A percentile compares a stretch with the other conserved stretches of the same genome.
Conservation (phyloP, 2,329 filamentous ascomycete genomes). For the Annulohypoxylon truncatum region DNA sequence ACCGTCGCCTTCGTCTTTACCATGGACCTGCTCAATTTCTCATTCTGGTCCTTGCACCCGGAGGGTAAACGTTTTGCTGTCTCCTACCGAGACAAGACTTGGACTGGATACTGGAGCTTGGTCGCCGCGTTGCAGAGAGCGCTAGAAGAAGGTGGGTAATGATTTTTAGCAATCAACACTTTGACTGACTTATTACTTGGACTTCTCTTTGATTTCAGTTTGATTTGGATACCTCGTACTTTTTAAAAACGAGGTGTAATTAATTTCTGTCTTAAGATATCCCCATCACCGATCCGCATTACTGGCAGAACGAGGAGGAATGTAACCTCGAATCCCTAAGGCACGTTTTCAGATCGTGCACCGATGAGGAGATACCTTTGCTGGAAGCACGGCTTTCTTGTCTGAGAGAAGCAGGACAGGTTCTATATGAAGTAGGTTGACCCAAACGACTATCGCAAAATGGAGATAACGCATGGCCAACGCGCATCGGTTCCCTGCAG, state of each 20-base stretch:
- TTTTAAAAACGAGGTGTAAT: slow-evolving; percentile 27
- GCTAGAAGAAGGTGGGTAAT: slow-evolving; percentile 79
- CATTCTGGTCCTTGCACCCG: slow-evolving; percentile 85
- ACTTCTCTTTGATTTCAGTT: neutral
- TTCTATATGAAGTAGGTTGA: slow-evolving; percentile 77
- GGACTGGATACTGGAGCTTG: slow-evolving; percentile 96
- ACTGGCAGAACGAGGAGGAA: slow-evolving; percentile 82
- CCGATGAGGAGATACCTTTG: slow-evolving; percentile 87
- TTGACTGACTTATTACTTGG: neutral
- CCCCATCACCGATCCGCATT: slow-evolving; percentile 87
- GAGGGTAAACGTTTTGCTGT: slow-evolving; percentile 83
- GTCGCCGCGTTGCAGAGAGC: slow-evolving; percentile 89
- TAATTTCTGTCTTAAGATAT: slow-evolving; percentile 67
- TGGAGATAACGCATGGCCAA: slow-evolving; percentile 39
- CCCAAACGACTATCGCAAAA: slow-evolving; percentile 25
- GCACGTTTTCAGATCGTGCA: slow-evolving; percentile 87
- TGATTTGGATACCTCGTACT: slow-evolving; percentile 6
- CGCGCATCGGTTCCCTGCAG: slow-evolving; percentile 56
- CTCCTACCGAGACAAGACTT: slow-evolving; percentile 81
- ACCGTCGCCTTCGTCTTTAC: slow-evolving; percentile 95
- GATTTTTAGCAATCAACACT: neutral
- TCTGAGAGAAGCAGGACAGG: slow-evolving; percentile 82
- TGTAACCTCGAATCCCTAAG: slow-evolving; percentile 79
- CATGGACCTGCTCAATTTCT: slow-evolving; percentile 97
- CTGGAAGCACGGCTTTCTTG: slow-evolving; percentile 81